Percentiles rank a stretch among this genome's conserved stretches.
These are phyloP conservation scores for Diaporthe sp. DNA, from an alignment of 2,329 filamentous ascomycete species.

Conservation along the genomic window DNA sequence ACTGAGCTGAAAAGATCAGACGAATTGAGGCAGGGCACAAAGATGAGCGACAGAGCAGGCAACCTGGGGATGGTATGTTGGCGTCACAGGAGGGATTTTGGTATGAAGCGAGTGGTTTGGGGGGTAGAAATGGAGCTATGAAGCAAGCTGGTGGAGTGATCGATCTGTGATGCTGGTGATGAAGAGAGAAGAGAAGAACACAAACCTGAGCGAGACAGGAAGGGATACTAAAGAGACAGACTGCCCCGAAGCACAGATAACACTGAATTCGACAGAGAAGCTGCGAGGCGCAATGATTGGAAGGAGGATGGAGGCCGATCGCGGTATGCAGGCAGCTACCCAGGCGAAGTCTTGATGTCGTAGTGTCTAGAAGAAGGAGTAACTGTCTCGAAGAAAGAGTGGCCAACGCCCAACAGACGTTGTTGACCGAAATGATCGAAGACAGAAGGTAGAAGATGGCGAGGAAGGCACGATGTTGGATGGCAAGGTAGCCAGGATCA, in stretches of 20 bases:
- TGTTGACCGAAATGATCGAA: neutral
- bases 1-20: conserved; percentile 34
- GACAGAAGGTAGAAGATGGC: neutral
- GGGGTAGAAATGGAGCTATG: conserved; percentile 70
- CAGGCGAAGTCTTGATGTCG: conserved; percentile 10
- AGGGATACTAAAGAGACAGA: conserved; percentile 16
- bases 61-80: conserved; percentile 37
- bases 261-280: conserved; percentile 33
- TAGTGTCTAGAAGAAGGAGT: conserved; percentile 40
- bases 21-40: conserved; percentile 25
- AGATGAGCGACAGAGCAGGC: conserved; percentile 35
- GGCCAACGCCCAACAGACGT: neutral
- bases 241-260: conserved; percentile 17
- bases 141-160: conserved; percentile 68
- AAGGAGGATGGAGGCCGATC: conserved; percentile 20
- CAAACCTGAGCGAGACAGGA: conserved; percentile 33
- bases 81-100: conserved; percentile 52
- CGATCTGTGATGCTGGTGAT: conserved; percentile 53
- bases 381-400: conserved; percentile 37
- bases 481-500: neutral
- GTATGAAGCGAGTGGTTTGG: conserved; percentile 65
- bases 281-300: conserved; percentile 20
- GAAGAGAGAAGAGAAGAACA: conserved; percentile 41
- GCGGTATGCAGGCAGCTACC: neutral
- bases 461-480: conserved; percentile 6